phyloP scores from a whole-genome alignment of 2,329 filamentous ascomycete genomes.

The Trichothecium roseum region DNA sequence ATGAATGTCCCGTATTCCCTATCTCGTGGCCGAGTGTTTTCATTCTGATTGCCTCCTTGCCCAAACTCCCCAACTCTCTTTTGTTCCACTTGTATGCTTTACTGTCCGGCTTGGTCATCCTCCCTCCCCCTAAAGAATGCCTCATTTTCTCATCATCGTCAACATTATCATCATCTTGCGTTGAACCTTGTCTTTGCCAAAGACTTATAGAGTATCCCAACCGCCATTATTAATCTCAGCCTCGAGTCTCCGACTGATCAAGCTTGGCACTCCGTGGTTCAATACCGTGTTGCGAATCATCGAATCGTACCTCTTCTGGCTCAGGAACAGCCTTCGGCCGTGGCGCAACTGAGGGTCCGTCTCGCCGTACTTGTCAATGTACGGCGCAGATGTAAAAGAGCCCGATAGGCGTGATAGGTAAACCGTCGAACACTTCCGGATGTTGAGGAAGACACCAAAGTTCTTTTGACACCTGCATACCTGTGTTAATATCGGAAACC shows the following conservation, averaged over 20 bases:
- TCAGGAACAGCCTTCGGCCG: constrained; percentile 81
- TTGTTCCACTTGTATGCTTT: too few relatives aligned
- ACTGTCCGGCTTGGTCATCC: too few relatives aligned
- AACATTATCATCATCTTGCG: too few relatives aligned
- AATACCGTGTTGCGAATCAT: constrained; percentile 81
- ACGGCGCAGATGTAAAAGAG: constrained; percentile 79
- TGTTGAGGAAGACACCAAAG: constrained; percentile 90
- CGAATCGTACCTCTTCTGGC: constrained; percentile 87
- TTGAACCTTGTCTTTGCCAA: too few relatives aligned
- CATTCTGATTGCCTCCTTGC: too few relatives aligned
- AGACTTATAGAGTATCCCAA: constrained; percentile 71
- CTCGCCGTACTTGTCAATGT: constrained; percentile 93
- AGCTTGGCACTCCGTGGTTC: constrained; percentile 74
- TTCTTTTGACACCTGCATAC: constrained; percentile 67
- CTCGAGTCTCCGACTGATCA: constrained; percentile 83
- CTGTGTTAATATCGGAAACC: constrained; percentile 3
- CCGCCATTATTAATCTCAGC: constrained; percentile 94
- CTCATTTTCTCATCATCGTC: too few relatives aligned
- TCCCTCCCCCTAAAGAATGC: too few relatives aligned
- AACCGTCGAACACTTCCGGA: constrained; percentile 87
- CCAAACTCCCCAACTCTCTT: too few relatives aligned
- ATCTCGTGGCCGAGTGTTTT: too few relatives aligned
- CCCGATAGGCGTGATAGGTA: constrained; percentile 77
- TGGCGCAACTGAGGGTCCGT: constrained; percentile 83
- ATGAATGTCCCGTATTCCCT: too few relatives aligned